Evolutionary conservation across 306 rosid species (phyloP).

Genomic region (Hylodesmum podocarpum): DNA sequence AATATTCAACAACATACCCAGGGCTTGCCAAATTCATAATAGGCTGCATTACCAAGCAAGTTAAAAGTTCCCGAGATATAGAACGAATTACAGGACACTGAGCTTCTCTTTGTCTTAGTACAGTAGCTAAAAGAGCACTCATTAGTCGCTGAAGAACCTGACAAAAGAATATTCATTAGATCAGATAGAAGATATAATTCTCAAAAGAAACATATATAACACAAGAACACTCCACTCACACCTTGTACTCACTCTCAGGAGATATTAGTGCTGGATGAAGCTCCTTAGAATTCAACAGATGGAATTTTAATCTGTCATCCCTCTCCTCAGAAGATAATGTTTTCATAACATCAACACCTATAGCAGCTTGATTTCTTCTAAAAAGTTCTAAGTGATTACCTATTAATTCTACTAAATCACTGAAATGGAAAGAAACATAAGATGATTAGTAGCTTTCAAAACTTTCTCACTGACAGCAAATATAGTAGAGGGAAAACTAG

Average conservation of each 20-base stretch:
- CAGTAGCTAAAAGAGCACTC: conserved; percentile 82
- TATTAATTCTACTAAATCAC: conserved; percentile 83
- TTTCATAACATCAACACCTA: conserved; percentile 90
- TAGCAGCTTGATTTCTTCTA: conserved; percentile 90
- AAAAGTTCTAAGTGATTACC: conserved; percentile 92
- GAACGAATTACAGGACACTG: conserved; percentile 83
- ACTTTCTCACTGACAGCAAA: conserved; percentile 16
- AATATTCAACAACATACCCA: conserved; percentile 65
- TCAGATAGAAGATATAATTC: conserved; percentile 31
- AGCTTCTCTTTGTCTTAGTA: conserved; percentile 78
- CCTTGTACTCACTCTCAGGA: conserved; percentile 99
- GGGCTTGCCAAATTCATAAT: conserved; percentile 89
- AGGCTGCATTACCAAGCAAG: conserved; percentile 91
- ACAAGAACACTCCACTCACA: conserved; percentile 84
- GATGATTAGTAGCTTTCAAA: background rate
- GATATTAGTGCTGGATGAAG: conserved; percentile 95
- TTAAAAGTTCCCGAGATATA: conserved; percentile 82
- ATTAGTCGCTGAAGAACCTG: conserved; percentile 89
- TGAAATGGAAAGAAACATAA: conserved; percentile 46
- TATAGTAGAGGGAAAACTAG: conserved; percentile 24
- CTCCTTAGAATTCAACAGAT: conserved; percentile 84
- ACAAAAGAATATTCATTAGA: conserved; percentile 34
- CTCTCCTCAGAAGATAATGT: conserved; percentile 93
- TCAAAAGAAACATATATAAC: conserved; percentile 30
- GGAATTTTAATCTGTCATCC: conserved; percentile 88